These are phyloP conservation scores for Globomyces pollinis-pini DNA, from an alignment of 192 early-diverging fungal genomes.

Conservation along the genomic window DNA sequence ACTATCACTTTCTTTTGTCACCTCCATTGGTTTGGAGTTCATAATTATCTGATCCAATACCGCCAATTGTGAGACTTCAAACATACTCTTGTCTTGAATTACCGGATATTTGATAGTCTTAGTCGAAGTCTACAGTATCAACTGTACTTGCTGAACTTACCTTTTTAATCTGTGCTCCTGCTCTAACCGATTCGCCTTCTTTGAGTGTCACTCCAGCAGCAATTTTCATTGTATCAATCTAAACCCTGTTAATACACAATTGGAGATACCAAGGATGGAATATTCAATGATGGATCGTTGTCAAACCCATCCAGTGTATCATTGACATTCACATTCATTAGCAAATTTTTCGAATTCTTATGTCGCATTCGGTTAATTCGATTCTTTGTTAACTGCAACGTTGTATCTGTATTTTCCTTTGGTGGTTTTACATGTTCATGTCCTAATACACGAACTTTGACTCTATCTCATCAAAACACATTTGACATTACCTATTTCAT, in stretches of 20 bases:
- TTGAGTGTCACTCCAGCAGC: conserved; percentile 33
- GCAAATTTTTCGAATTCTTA: neutral
- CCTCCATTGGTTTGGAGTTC: conserved; percentile 3
- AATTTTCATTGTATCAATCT: conserved; percentile 42
- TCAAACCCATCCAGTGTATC: conserved; percentile 31
- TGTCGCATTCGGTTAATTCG: neutral
- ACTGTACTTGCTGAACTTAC: neutral
- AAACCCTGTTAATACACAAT: neutral
- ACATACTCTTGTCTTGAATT: conserved; percentile 1
- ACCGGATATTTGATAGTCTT: neutral
- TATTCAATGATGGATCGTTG: conserved; percentile 27
- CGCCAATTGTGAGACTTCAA: neutral
- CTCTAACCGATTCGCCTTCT: conserved; percentile 41
- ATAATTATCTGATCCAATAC: conserved; percentile 3
- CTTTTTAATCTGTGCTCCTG: conserved; percentile 15
- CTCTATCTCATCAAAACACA: no score
- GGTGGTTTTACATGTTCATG: neutral
- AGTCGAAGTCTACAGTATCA: neutral
- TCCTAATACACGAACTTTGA: neutral
- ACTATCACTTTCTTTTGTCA: no score
- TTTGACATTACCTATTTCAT: no score
- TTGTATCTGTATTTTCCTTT: no score
- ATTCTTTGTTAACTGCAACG: no score
- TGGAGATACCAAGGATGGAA: conserved; percentile 19
- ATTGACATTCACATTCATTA: neutral